A percentile compares a stretch with the other conserved stretches of the same genome.
These are phyloP conservation scores for Penicillium lagena DNA, from an alignment of 495 filamentous ascomycete species.

Conservation along the genomic window DNA sequence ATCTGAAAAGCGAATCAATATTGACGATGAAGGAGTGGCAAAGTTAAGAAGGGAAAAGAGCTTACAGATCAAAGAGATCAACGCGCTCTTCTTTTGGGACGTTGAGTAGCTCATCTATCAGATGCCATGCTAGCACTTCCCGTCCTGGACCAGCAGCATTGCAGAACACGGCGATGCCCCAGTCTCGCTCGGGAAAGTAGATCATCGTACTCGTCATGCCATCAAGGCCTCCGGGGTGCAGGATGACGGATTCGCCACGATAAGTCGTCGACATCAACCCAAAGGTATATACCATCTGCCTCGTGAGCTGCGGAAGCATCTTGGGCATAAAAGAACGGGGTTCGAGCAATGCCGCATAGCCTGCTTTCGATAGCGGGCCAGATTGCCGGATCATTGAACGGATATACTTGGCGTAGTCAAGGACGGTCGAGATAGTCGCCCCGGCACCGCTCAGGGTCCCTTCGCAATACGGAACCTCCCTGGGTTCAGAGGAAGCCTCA, in stretches of 20 bases:
- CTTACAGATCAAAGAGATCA: too few species aligned
- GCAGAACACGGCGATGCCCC: too few species aligned
- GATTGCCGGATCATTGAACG: slow-evolving; percentile 19
- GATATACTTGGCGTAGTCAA: slow-evolving; percentile 46
- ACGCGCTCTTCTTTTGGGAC: too few species aligned
- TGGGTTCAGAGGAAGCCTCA: not conserved
- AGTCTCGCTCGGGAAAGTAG: too few species aligned
- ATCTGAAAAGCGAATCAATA: not conserved
- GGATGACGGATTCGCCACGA: slow-evolving; percentile 2
- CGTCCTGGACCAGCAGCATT: too few species aligned
- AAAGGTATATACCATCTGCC: slow-evolving; percentile 5
- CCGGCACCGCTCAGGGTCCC: slow-evolving; percentile 36
- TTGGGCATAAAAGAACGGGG: slow-evolving; percentile 1
- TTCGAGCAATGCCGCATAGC: not conserved
- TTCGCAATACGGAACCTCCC: slow-evolving; percentile 5
- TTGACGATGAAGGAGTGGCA: not conserved
- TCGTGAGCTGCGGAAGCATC: too few species aligned
- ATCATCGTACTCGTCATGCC: too few species aligned
- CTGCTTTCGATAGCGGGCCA: not conserved
- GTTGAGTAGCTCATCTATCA: too few species aligned
- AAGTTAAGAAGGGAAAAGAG: not conserved
- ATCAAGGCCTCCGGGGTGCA: too few species aligned
- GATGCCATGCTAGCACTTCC: too few species aligned
- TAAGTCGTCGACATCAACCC: slow-evolving; percentile 10
- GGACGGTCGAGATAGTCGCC: slow-evolving; percentile 37